A percentile compares a stretch with the other conserved stretches of the same genome.
These are phyloP conservation scores for Umbellularia californica DNA, from an alignment of 164 flowering plant species.

Conservation along the genomic window DNA sequence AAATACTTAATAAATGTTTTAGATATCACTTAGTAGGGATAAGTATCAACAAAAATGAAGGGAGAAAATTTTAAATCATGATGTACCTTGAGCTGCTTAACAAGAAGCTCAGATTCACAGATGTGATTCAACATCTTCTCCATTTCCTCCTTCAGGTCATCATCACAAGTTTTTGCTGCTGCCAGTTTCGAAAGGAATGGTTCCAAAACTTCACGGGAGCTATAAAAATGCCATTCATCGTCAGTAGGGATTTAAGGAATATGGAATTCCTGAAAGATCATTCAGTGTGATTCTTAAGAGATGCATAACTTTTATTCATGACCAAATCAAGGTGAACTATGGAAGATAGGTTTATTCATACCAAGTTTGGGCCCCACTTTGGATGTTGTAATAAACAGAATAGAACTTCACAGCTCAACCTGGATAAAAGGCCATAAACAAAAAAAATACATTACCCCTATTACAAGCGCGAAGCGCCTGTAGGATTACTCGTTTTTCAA, in stretches of 20 bases:
- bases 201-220: slow-evolving; percentile 37
- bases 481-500: background rate
- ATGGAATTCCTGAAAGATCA: slow-evolving; percentile 1
- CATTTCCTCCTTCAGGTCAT: slow-evolving; percentile 29
- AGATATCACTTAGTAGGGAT: background rate
- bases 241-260: slow-evolving; percentile 16
- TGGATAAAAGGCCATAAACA: background rate
- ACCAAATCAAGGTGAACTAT: background rate
- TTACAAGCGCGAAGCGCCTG: background rate
- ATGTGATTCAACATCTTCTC: slow-evolving; percentile 47
- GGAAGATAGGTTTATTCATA: background rate
- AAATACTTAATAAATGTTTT: background rate
- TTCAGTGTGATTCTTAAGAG: slow-evolving; percentile 1
- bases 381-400: background rate
- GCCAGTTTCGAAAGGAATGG: slow-evolving; percentile 41
- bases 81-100: slow-evolving; percentile 69
- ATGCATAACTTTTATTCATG: background rate
- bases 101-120: slow-evolving; percentile 51
- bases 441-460: background rate
- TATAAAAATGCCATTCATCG: slow-evolving; percentile 21
- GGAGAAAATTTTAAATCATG: background rate
- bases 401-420: background rate
- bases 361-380: background rate
- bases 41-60: background rate
- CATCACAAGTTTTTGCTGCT: slow-evolving; percentile 27